Evolutionary conservation across 1,139 yeast species (phyloP), one percentile per base, ranked within the genome.

Genomic region (Yamadazyma kanchanaburiensis): DNA sequence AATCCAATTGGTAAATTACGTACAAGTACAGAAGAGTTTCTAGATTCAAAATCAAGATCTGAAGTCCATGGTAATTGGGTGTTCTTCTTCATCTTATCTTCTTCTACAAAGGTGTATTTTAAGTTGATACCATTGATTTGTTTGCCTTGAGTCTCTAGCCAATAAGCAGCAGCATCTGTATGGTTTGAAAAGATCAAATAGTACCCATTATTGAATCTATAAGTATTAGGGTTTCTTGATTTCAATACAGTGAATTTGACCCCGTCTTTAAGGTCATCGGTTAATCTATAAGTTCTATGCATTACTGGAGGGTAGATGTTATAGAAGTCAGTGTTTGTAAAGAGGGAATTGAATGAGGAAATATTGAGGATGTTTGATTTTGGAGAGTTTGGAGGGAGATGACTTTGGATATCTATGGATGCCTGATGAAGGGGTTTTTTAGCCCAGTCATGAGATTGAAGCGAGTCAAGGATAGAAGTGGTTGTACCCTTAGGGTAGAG

Each of bases 81-180:
- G 5, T 12, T 7, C 12, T 13, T 14, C 6, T n/a, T 9, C n/a
- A 25, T 9, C 22, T 13, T n/a, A 6, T 18, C 15, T 17, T 17
- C 21, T n/a, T 7, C 17, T 3, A 64, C 66, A 56, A 77, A 77
- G 30, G 62, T 51, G 19, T 76, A 53, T 14, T 63, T 53, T 16
- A 76, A 44, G 14, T 59, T 61, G 24, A 68, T 45, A 2, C 86
- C 86, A 41, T 78, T 73, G 22, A 79, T 46, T 31, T 62, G 59
- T 29, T 70, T 64, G 4, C 67, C 64, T 4, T 49, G 37, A 0
- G 81, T 73, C 43, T 76, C 82, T 12, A 60, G 44, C 45, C 56
- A 58, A 48, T 70, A 80, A 3, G 61, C 58, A 17, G 74, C 63
- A 0, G 86, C 85, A 14, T 70, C 70, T 19, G 61, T 57, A 28